Base-by-base conservation (phyloP, 2,329 filamentous ascomycete genomes). In the Aspergillus ibericus region DNA sequence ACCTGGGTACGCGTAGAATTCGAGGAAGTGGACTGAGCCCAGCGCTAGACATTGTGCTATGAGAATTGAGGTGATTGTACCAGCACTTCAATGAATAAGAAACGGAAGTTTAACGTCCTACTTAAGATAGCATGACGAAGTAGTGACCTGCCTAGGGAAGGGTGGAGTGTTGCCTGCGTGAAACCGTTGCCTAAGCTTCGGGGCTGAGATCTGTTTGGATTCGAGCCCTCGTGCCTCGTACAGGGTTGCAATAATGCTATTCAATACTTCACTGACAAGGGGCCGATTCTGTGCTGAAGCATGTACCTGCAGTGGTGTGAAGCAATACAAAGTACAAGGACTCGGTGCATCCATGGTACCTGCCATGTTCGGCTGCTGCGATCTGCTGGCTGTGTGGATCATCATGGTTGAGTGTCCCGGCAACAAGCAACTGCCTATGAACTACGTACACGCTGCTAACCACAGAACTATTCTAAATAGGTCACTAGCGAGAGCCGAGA, bases 1-100 rank as follows among this genome's bases (percentile, higher is more conserved):
- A 80, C 49, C 82, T 78, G 46, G 76, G 74, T 62, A 86, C 72
- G 38, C 81, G 80, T 34, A 85, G 65, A 55, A 85, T 76, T 57
- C 69, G 73, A n/a, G 73, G 60, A 27, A 44, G 32, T 22, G 59
- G 36, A 27, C 56, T 63, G 61, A 35, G 27, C 53, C 60, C 36
- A 16, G 50, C 50, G 5, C 46, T 51, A 36, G 61, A 49, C 58
- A 64, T 64, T 2, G 34, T 44, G 10, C 36, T 18, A 8, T 42
- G 35, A 32, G 20, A 32, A 18, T 27, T 32, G n/a, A 18, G n/a
- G 2, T 10, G 5, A 32, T 12, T 18, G 25, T 7, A 9, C n/a
- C n/a, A 42, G 38, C 38, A 42, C 10, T 42, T 32, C 9, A 9
- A 9, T 32, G 1, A 32, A 32, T 10, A 32, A 32, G 29, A 10